phyloP scores from a whole-genome alignment of 257 asterid species.

The Primulina huaijiensis region DNA sequence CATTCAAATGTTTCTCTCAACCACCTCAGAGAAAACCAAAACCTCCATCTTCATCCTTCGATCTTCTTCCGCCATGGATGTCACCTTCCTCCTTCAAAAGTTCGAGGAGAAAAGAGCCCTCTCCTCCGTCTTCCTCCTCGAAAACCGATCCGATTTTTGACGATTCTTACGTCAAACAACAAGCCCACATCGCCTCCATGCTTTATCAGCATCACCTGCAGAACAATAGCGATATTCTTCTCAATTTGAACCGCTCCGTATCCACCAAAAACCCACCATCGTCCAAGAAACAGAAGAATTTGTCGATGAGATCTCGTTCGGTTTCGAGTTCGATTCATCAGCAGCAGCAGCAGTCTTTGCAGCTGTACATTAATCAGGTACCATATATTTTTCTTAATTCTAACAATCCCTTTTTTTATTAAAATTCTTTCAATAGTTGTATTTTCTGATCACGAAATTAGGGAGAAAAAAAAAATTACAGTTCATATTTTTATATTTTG shows the following conservation, averaged over 20 bases:
- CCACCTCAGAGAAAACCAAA: conserved; percentile 19
- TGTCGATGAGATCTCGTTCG: conserved; percentile 40
- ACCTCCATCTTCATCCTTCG: conserved; percentile 24
- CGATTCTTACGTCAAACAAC: conserved; percentile 47
- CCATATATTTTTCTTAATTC: background rate
- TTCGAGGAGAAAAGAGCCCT: conserved; percentile 34
- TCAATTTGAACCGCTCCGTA: conserved; percentile 44
- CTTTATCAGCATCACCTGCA: conserved; percentile 55
- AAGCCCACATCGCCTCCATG: conserved; percentile 58
- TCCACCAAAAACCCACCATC: conserved; percentile 42
- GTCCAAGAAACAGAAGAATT: conserved; percentile 33
- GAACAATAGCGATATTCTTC: conserved; percentile 37
- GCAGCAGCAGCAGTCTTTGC: conserved; percentile 24
- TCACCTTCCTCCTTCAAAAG: conserved; percentile 29
- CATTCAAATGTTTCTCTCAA: conserved; percentile 50
- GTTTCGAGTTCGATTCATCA: conserved; percentile 37
- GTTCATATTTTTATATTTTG: background rate
- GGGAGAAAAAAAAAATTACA: no score
- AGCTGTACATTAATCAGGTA: conserved; percentile 41
- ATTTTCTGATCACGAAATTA: no score
- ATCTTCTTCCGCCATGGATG: conserved; percentile 44
- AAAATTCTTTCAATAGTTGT: no score
- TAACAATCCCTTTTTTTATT: no score
- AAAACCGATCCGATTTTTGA: conserved; percentile 28
- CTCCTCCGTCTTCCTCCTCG: conserved; percentile 24